phyloP scores from a whole-genome alignment of 208 protist species.

The Wallacemonas rigidus region DNA sequence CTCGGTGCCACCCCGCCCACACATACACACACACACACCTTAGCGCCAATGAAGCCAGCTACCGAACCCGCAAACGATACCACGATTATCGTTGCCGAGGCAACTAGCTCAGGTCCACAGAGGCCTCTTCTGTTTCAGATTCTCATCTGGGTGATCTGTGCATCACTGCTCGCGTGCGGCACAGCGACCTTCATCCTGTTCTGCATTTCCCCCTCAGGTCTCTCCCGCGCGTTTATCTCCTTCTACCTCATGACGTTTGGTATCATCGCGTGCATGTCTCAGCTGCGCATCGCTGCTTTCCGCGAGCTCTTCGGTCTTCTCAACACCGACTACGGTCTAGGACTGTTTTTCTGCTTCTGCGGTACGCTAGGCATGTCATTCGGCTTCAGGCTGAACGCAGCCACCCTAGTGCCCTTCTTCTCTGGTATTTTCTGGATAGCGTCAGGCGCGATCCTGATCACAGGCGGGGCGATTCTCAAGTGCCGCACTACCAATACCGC shows the following conservation, averaged over 20 bases:
- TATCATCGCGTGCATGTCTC: conserved; percentile 26
- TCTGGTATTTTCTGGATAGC: conserved; percentile 35
- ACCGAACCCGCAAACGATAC: background rate
- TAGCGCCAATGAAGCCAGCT: background rate
- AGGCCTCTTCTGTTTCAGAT: conserved; percentile 22
- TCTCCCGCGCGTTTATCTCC: conserved; percentile 32
- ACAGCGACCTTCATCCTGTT: conserved; percentile 32
- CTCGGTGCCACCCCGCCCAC: background rate
- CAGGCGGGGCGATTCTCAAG: conserved; percentile 24
- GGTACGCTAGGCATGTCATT: conserved; percentile 58
- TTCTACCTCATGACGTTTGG: conserved; percentile 52
- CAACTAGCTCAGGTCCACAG: conserved; percentile 20
- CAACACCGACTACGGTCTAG: conserved; percentile 34
- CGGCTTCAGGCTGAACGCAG: conserved; percentile 28
- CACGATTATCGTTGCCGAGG: background rate
- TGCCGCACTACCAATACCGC: conserved; percentile 5
- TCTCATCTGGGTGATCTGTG: conserved; percentile 38
- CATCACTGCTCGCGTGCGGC: conserved; percentile 38
- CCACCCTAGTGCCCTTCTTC: conserved; percentile 44
- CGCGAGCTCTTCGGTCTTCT: conserved; percentile 38
- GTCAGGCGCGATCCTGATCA: conserved; percentile 32
- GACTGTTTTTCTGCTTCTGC: conserved; percentile 48
- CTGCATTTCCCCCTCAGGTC: conserved; percentile 23
- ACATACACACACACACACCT: background rate
- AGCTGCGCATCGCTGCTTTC: conserved; percentile 34